A percentile compares a stretch with the other conserved stretches of the same genome.
phyloP scores from a whole-genome alignment of 2,329 filamentous ascomycete species.

The Hirsutella thompsonii region DNA sequence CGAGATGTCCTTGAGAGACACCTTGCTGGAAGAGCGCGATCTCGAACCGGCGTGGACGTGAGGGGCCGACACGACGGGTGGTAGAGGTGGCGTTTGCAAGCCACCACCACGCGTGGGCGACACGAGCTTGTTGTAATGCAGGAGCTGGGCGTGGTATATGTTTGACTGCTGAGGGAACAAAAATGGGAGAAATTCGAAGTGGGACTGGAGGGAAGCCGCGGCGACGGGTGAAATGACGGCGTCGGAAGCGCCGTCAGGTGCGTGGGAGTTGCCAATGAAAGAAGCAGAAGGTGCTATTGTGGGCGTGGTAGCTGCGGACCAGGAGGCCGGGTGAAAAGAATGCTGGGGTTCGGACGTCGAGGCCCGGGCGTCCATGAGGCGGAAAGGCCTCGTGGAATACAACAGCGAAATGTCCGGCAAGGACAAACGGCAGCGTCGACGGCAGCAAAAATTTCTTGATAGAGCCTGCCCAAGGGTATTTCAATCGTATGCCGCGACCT shows the following conservation, averaged over 20 bases:
- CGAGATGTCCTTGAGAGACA: conserved; percentile 39
- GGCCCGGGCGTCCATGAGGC: conserved; percentile 26
- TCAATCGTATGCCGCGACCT: no score
- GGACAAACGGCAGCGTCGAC: not conserved
- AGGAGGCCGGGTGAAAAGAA: conserved; percentile 21
- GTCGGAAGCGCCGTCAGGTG: conserved; percentile 19
- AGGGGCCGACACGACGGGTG: conserved; percentile 41
- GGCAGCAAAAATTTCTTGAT: conserved; percentile 4
- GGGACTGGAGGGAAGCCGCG: conserved; percentile 22
- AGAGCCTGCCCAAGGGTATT: not conserved
- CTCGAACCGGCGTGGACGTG: conserved; percentile 42
- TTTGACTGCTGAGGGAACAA: conserved; percentile 46
- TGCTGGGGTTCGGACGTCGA: conserved; percentile 23
- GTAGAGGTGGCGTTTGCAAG: conserved; percentile 41
- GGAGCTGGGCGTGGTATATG: conserved; percentile 48
- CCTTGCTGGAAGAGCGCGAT: conserved; percentile 47
- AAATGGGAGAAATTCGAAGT: conserved; percentile 42
- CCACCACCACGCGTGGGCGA: conserved; percentile 42
- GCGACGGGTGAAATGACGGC: conserved; percentile 9
- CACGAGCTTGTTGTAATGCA: conserved; percentile 54
- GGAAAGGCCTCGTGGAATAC: conserved; percentile 6
- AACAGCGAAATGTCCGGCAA: not conserved
- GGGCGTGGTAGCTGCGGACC: conserved; percentile 16
- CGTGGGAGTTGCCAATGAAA: conserved; percentile 13
- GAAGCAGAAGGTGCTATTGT: conserved; percentile 12